phyloP scores from a whole-genome alignment of 1,284 basidiomycete species.

The Marasmius fiardii region DNA sequence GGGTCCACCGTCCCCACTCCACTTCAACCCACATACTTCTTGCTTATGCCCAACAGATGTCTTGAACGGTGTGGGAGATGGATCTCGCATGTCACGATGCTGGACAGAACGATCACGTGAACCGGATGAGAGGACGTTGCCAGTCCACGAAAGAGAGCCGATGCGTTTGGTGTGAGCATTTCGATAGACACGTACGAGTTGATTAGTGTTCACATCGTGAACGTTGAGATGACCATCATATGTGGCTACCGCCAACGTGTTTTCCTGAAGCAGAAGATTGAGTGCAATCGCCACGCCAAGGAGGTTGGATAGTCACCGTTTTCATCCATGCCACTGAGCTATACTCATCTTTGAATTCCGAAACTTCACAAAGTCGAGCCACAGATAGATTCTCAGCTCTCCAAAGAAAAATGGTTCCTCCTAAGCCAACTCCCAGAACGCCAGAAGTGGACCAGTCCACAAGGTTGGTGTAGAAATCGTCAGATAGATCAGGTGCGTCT shows the following conservation, averaged over 20 bases:
- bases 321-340: conserved; percentile 92
- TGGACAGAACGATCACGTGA: conserved; percentile 89
- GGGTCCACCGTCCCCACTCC: conserved; percentile 67
- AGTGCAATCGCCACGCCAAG: background rate
- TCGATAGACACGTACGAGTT: conserved; percentile 38
- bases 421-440: conserved; percentile 90
- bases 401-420: conserved; percentile 93
- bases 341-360: conserved; percentile 59
- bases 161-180: conserved; percentile 94
- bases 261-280: background rate
- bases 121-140: conserved; percentile 84
- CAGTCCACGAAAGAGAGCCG: conserved; percentile 93
- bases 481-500: conserved; percentile 93
- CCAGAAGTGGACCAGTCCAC: conserved; percentile 98
- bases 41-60: conserved; percentile 83
- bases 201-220: background rate
- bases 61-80: conserved; percentile 68
- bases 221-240: conserved; percentile 50
- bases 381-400: conserved; percentile 90
- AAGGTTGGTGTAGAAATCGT: conserved; percentile 98
- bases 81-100: conserved; percentile 87
- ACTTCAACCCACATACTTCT: conserved; percentile 94
- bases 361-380: conserved; percentile 86
- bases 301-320: conserved; percentile 55
- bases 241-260: conserved; percentile 84